Conservation (phyloP, 495 filamentous ascomycete genomes). For the Pyrenula aspistea region DNA sequence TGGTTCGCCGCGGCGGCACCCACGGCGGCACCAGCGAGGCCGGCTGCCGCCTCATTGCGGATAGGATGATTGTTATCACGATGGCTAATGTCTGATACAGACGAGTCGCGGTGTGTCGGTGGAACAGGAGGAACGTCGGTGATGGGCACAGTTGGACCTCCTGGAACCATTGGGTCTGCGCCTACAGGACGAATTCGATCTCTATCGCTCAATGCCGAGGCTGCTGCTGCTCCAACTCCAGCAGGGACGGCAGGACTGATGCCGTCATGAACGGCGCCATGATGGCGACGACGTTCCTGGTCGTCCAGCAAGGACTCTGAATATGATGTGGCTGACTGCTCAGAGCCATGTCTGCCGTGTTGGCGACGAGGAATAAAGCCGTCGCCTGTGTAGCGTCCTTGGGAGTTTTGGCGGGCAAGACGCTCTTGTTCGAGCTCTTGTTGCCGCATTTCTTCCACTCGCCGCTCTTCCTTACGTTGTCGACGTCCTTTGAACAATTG, state of each 20-base stretch:
- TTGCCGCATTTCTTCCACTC: slow-evolving; percentile 46
- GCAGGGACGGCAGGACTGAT: slow-evolving; percentile 23
- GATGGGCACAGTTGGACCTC: slow-evolving; percentile 5
- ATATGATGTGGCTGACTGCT: slow-evolving; percentile 30
- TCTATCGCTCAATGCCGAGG: slow-evolving; percentile 10
- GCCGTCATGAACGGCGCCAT: slow-evolving; percentile 18
- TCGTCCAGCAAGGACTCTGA: slow-evolving; percentile 20
- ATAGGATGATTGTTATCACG: slow-evolving; percentile 29
- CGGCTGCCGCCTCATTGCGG: slow-evolving; percentile 19
- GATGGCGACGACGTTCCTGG: slow-evolving; percentile 21
- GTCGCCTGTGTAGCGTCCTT: slow-evolving; percentile 43
- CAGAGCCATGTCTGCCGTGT: slow-evolving; percentile 34
- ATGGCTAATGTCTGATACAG: slow-evolving; percentile 41
- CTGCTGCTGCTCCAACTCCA: slow-evolving; percentile 15
- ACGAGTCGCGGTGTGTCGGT: slow-evolving; percentile 39
- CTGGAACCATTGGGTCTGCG: slow-evolving; percentile 1
- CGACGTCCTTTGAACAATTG: slow-evolving; percentile 52
- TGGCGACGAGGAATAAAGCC: slow-evolving; percentile 42
- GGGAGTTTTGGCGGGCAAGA: slow-evolving; percentile 37
- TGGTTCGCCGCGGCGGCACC: slow-evolving; percentile 9
- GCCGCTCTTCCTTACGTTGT: slow-evolving; percentile 49
- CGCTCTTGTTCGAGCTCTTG: slow-evolving; percentile 50
- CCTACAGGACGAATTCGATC: slow-evolving; percentile 1
- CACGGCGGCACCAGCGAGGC: slow-evolving; percentile 21
- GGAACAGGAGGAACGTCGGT: slow-evolving; percentile 30